A percentile compares a stretch with the other conserved stretches of the same genome.
Evolutionary conservation across 306 rosid species (phyloP).

Genomic region (Dryas alaskensis): DNA sequence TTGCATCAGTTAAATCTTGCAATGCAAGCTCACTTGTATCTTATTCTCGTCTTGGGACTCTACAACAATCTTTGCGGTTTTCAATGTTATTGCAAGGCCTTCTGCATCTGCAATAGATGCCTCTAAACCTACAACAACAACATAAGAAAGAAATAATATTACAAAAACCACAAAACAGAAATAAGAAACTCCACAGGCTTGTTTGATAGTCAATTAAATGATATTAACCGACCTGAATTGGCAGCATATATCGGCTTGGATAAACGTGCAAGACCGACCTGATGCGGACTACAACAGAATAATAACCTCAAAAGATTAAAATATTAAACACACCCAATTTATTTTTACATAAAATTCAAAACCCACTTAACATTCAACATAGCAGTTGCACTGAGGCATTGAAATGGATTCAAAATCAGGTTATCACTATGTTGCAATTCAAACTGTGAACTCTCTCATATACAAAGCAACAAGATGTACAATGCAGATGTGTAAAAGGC

Average conservation of each 20-base stretch:
- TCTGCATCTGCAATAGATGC: constrained; percentile 61
- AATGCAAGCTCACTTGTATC: constrained; percentile 56
- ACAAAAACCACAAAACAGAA: background rate
- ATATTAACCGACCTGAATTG: constrained; percentile 34
- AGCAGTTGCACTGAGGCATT: background rate
- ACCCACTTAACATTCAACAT: background rate
- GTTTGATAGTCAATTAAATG: background rate
- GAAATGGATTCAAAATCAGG: background rate
- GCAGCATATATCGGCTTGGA: constrained; percentile 29
- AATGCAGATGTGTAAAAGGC: background rate
- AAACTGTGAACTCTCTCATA: background rate
- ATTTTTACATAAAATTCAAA: background rate
- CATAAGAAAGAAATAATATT: constrained; percentile 12
- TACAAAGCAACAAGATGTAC: background rate
- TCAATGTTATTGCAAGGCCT: constrained; percentile 33
- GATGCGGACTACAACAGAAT: constrained; percentile 16
- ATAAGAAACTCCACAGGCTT: background rate
- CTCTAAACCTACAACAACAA: constrained; percentile 55
- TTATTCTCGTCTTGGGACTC: constrained; percentile 56
- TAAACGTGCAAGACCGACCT: constrained; percentile 14
- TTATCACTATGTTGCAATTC: background rate
- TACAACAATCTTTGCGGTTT: constrained; percentile 46
- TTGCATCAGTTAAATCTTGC: constrained; percentile 4
- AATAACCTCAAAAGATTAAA: constrained; percentile 14
- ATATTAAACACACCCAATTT: background rate